Conservation (phyloP, 306 rosid genomes). For the Cucumis cinereus region DNA sequence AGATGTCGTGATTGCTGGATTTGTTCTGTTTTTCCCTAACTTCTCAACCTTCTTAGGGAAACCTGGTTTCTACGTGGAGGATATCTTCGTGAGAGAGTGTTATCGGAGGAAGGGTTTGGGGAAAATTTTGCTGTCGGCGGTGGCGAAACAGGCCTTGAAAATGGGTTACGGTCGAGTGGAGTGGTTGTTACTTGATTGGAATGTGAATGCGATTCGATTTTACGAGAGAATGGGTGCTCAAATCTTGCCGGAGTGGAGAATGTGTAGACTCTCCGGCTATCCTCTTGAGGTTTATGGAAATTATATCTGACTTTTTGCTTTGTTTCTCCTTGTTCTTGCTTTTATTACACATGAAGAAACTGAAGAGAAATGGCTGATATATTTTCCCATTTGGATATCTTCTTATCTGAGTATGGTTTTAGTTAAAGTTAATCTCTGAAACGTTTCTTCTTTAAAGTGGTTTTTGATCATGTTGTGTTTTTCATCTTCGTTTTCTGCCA, state of each 20-base stretch:
- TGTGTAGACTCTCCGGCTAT: constrained; percentile 68
- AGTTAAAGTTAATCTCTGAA: not conserved
- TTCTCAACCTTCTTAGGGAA: constrained; percentile 48
- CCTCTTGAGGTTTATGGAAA: constrained; percentile 42
- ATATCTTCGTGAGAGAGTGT: constrained; percentile 65
- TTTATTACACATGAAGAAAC: not conserved
- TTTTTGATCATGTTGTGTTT: not conserved
- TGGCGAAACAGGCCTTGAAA: constrained; percentile 77
- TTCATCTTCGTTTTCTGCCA: not conserved
- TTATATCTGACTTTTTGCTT: not conserved
- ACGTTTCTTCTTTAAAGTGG: not conserved
- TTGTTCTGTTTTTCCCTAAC: constrained; percentile 66
- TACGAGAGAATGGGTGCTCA: constrained; percentile 77
- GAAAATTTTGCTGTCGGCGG: constrained; percentile 45
- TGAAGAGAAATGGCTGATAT: not conserved
- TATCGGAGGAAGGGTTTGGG: constrained; percentile 75
- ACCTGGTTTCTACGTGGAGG: constrained; percentile 76
- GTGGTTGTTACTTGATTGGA: constrained; percentile 89
- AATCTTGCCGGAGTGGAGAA: constrained; percentile 63
- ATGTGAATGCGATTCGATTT: constrained; percentile 54
- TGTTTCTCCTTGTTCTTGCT: not conserved
- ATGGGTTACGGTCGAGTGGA: constrained; percentile 84
- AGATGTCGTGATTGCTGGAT: constrained; percentile 42
- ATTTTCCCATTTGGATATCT: not conserved
- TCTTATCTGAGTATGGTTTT: not conserved